Evolutionary conservation across 176 grass and related monocot genomes (phyloP), one percentile per base, ranked within the genome.

Genomic region (Pontederia crassipes): DNA sequence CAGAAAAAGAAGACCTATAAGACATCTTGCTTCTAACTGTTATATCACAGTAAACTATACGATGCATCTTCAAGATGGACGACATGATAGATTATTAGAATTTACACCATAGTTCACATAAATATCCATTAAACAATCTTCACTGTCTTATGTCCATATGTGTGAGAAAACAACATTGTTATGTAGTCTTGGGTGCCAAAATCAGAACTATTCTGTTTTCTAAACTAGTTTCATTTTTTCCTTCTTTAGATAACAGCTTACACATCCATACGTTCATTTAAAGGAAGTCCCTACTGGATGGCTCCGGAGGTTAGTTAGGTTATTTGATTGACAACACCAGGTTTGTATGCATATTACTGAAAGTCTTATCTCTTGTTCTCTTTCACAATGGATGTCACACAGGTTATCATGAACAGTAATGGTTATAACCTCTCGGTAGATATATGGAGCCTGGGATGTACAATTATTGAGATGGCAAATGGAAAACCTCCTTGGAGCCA

Each of bases 241-340:
- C 12, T 60, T 12, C 15, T 56, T 80, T 24, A 97, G 92, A 97
- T 88, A 69, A 72, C 87, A 32, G 48, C 81, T 11, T 88, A 91
- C 73, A 85, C 79, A 80, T 97, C 87, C n/a, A 86, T 91, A 59
- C 77, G 67, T 55, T 97, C 92, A 14, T 91, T 97, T 56, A 97
- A 97, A 75, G 92, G 87, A 74, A 97, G 92, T 66, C 92, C 92
- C 45, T 97, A 88, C 64, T 97, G 92, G 92, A 97, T 97, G 92
- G 92, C 92, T 73, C 92, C 92, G 28, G 92, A 97, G 87, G 92
- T 97, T 80, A 75, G 16, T 58, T 58, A 40, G 4, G 6, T 53
- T 8, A 58, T 50, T 49, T 61, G 18, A 69, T 63, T 65, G 17
- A 62, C 52, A 69, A 4, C 65, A 14, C 27, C 45, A 57, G 35